A percentile compares a stretch with the other conserved stretches of the same genome.
Evolutionary conservation across 2,329 filamentous ascomycete genomes (phyloP).

Genomic region (Fusarium xyrophilum): DNA sequence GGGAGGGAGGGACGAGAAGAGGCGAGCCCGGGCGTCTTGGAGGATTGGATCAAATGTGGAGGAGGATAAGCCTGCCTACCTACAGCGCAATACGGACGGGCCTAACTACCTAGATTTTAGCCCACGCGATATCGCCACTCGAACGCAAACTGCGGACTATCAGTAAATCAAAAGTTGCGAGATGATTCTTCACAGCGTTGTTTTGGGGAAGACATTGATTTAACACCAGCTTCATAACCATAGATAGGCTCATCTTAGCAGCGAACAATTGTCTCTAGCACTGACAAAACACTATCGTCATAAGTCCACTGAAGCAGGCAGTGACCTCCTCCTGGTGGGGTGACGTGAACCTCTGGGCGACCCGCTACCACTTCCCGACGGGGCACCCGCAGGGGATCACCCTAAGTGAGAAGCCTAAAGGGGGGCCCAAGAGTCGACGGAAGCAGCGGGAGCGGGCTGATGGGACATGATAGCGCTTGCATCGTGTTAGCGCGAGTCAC

Average conservation of each 20-base stretch:
- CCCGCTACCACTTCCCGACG: neutral
- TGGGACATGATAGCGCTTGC: conserved; percentile 1
- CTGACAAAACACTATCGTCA: neutral
- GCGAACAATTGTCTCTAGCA: neutral
- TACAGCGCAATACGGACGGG: neutral
- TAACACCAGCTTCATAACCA: neutral
- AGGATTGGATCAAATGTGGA: conserved; percentile 27
- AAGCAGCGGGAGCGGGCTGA: conserved; percentile 22
- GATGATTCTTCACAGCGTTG: neutral
- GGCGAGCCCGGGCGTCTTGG: neutral
- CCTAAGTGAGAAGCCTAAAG: conserved; percentile 8
- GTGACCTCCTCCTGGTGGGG: conserved; percentile 7
- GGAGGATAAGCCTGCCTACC: conserved; percentile 15
- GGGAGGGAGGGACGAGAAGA: conserved; percentile 25
- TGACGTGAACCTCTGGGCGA: neutral
- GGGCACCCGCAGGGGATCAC: neutral
- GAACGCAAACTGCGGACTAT: neutral
- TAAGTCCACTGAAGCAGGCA: conserved; percentile 2
- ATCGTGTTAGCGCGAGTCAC: conserved; percentile 16
- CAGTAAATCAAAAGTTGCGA: neutral
- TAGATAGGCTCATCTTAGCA: neutral
- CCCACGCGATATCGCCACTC: conserved; percentile 35
- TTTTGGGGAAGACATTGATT: neutral
- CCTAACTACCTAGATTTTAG: conserved; percentile 10
- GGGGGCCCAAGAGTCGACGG: conserved; percentile 13